Percentiles rank a stretch among this genome's conserved stretches.
Conservation (phyloP, 2,329 filamentous ascomycete species). For the Microsporum canis region DNA sequence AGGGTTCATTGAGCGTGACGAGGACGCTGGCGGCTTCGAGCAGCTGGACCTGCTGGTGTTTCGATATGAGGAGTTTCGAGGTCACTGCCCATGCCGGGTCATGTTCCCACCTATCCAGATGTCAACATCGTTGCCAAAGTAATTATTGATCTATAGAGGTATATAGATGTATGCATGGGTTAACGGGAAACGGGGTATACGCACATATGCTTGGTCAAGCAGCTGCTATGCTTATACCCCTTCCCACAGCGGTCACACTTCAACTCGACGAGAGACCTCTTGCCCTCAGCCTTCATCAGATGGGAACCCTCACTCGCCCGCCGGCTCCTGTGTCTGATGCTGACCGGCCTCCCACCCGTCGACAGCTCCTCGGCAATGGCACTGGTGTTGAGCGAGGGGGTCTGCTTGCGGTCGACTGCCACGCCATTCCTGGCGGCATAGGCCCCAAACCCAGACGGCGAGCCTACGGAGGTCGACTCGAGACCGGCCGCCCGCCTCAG, state of each 20-base stretch:
- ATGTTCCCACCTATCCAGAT: slow-evolving; percentile 79
- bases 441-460: slow-evolving; percentile 31
- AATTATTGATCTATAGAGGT: slow-evolving; percentile 8
- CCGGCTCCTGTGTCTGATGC: slow-evolving; percentile 45
- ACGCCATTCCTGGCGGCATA: slow-evolving; percentile 25
- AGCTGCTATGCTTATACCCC: slow-evolving; percentile 99
- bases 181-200: slow-evolving; percentile 45
- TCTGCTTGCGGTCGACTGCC: slow-evolving; percentile 27
- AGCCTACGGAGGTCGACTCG: slow-evolving; percentile 50
- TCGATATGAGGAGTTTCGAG: slow-evolving; percentile 95
- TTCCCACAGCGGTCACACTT: slow-evolving; percentile 98
- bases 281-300: slow-evolving; percentile 64
- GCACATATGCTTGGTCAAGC: slow-evolving; percentile 99
- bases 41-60: slow-evolving; percentile 97
- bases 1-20: slow-evolving; percentile 71
- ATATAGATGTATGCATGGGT: slow-evolving; percentile 24
- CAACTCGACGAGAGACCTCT: slow-evolving; percentile 73
- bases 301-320: slow-evolving; percentile 78
- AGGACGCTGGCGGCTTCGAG: slow-evolving; percentile 95
- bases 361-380: slow-evolving; percentile 36
- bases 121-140: slow-evolving; percentile 16
- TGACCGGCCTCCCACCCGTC: slow-evolving; percentile 36
- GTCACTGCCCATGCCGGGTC: slow-evolving; percentile 96
- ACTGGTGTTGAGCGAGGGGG: slow-evolving; percentile 29
- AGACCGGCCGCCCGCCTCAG: slow-evolving; percentile 38